Conservation (phyloP, 768 basidiomycete species). For the Xanthoconium stramineum region DNA sequence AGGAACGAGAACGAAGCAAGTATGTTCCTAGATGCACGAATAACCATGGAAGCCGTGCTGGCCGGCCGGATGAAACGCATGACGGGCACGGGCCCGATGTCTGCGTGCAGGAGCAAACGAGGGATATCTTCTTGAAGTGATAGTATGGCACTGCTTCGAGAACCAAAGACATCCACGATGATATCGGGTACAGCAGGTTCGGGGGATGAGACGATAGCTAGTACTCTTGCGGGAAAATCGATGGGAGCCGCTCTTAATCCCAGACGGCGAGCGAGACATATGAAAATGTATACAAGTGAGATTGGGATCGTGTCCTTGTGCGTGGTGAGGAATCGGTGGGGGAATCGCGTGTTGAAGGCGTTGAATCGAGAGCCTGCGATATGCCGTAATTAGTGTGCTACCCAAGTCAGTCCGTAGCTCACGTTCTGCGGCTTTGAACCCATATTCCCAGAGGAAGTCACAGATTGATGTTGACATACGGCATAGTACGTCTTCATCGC, state of each 20-base stretch:
- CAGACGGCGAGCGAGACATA: conserved; percentile 48
- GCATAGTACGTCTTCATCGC: conserved; percentile 27
- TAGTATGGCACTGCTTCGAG: conserved; percentile 31
- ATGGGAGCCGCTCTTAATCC: conserved; percentile 51
- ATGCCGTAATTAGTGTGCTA: background rate
- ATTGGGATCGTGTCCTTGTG: conserved; percentile 55
- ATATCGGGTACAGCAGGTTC: conserved; percentile 35
- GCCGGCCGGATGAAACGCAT: conserved; percentile 28
- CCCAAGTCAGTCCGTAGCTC: conserved; percentile 12
- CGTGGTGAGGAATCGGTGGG: conserved; percentile 52
- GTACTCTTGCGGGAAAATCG: conserved; percentile 54
- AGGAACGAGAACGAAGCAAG: conserved; percentile 30
- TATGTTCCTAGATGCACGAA: conserved; percentile 40
- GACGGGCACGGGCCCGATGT: conserved; percentile 19
- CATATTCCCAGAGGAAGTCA: conserved; percentile 46
- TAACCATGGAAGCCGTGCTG: conserved; percentile 36
- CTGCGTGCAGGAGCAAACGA: conserved; percentile 25
- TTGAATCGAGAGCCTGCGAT: conserved; percentile 38
- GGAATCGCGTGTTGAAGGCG: conserved; percentile 52
- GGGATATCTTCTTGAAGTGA: conserved; percentile 38
- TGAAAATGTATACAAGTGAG: conserved; percentile 57
- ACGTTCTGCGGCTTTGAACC: conserved; percentile 46
- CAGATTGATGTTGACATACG: conserved; percentile 44
- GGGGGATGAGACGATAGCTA: conserved; percentile 46
- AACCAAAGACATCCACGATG: conserved; percentile 49